Conservation (phyloP, 1,284 basidiomycete species). For the Veloporphyrellus conicus region DNA sequence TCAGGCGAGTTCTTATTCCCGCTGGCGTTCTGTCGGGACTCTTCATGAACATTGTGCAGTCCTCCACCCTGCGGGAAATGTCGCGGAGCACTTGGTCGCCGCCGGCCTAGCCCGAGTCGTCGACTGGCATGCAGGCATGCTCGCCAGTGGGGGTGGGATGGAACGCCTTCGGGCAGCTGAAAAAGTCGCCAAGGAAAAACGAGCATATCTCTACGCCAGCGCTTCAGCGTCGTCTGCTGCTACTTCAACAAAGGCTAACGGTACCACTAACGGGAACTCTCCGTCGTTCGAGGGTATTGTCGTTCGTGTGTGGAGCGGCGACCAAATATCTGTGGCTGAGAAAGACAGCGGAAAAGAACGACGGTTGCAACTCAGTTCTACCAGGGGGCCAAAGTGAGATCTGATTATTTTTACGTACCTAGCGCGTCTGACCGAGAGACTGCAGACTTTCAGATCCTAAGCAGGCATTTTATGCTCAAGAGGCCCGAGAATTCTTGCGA, state of each 20-base stretch:
- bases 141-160: slow-evolving; percentile 76
- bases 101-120: slow-evolving; percentile 88
- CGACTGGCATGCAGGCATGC: slow-evolving; percentile 97
- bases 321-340: slow-evolving; percentile 82
- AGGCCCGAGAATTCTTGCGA: slow-evolving; percentile 88
- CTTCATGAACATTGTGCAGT: slow-evolving; percentile 39
- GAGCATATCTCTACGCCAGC: slow-evolving; percentile 74
- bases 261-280: slow-evolving; percentile 19
- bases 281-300: slow-evolving; percentile 81
- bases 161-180: slow-evolving; percentile 85
- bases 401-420: neutral
- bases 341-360: slow-evolving; percentile 74
- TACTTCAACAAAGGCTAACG: slow-evolving; percentile 43
- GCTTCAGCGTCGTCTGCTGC: slow-evolving; percentile 31
- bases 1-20: slow-evolving; percentile 48
- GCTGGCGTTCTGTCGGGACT: neutral
- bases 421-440: slow-evolving; percentile 9
- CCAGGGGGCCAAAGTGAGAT: slow-evolving; percentile 76
- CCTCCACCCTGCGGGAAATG: slow-evolving; percentile 89
- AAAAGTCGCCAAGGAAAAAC: slow-evolving; percentile 79
- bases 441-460: slow-evolving; percentile 74
- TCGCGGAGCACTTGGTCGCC: slow-evolving; percentile 84
- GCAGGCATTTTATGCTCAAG: slow-evolving; percentile 84
- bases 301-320: slow-evolving; percentile 85
- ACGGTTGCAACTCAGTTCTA: slow-evolving; percentile 85